A percentile compares a stretch with the other conserved stretches of the same genome.
These are phyloP conservation scores for Alternaria sp. DNA, from an alignment of 2,329 filamentous ascomycete species.

Conservation along the genomic window DNA sequence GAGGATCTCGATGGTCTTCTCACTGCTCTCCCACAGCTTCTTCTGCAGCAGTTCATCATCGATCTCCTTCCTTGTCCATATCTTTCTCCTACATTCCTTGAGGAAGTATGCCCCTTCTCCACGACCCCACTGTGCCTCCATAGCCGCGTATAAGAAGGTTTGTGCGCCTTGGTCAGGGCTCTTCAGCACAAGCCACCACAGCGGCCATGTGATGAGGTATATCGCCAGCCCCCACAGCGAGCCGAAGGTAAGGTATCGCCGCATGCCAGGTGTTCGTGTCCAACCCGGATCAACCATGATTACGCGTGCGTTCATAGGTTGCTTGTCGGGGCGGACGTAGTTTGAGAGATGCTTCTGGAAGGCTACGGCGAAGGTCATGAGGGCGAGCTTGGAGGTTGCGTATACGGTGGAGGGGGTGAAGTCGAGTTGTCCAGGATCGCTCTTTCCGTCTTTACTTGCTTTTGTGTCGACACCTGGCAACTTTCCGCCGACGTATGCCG, in stretches of 20 bases:
- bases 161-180: slow-evolving; percentile 83
- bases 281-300: slow-evolving; percentile 87
- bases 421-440: slow-evolving; percentile 32
- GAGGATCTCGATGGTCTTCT: slow-evolving; percentile 75
- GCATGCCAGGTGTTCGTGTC: slow-evolving; percentile 83
- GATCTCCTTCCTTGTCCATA: slow-evolving; percentile 74
- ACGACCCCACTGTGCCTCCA: slow-evolving; percentile 75
- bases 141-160: slow-evolving; percentile 81
- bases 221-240: slow-evolving; percentile 78
- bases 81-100: slow-evolving; percentile 85
- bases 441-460: slow-evolving; percentile 59
- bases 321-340: slow-evolving; percentile 82
- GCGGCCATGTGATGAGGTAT: slow-evolving; percentile 78
- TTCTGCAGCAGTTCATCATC: slow-evolving; percentile 80
- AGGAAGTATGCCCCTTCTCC: slow-evolving; percentile 74
- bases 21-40: slow-evolving; percentile 87
- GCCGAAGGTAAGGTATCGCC: slow-evolving; percentile 85
- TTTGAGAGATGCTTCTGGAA: slow-evolving; percentile 91
- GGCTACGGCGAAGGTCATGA: slow-evolving; percentile 87
- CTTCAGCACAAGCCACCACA: slow-evolving; percentile 90
- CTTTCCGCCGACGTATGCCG: slow-evolving; percentile 81
- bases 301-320: slow-evolving; percentile 82
- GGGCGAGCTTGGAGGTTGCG: slow-evolving; percentile 67
- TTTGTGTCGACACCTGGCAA: slow-evolving; percentile 65
- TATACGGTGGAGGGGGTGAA: slow-evolving; percentile 56